Conservation (phyloP, 225 moss, liverwort and hornwort species). For the Pseudoscleropodium purum region DNA sequence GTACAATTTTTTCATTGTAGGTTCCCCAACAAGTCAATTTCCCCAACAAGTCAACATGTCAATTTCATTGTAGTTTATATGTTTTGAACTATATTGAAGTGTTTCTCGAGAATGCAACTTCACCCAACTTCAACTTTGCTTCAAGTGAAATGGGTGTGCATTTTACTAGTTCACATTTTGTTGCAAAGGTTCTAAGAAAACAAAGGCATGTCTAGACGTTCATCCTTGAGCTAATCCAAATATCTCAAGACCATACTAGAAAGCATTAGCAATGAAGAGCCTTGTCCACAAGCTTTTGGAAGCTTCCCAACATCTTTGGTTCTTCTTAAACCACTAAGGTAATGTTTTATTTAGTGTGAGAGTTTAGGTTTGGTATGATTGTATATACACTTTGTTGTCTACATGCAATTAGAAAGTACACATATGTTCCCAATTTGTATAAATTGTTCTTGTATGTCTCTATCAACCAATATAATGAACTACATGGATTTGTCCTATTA, state of each 20-base stretch:
- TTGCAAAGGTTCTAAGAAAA: background rate
- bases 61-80: background rate
- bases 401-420: too few relatives aligned
- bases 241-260: background rate
- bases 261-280: background rate
- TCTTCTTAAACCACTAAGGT: background rate
- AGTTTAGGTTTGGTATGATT: too few relatives aligned
- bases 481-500: too few relatives aligned
- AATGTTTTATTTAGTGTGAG: background rate
- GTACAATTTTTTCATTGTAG: background rate
- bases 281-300: background rate
- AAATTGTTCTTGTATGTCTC: too few relatives aligned
- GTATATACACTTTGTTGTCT: too few relatives aligned
- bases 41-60: background rate
- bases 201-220: background rate
- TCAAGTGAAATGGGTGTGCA: background rate
- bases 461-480: too few relatives aligned
- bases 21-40: background rate
- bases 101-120: background rate
- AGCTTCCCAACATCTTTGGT: background rate
- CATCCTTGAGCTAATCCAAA: background rate
- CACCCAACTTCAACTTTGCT: background rate
- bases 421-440: too few relatives aligned
- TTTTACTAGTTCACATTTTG: background rate
- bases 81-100: background rate